Evolutionary conservation across 257 asterid genomes (phyloP).

Genomic region (Solanum virginianum): DNA sequence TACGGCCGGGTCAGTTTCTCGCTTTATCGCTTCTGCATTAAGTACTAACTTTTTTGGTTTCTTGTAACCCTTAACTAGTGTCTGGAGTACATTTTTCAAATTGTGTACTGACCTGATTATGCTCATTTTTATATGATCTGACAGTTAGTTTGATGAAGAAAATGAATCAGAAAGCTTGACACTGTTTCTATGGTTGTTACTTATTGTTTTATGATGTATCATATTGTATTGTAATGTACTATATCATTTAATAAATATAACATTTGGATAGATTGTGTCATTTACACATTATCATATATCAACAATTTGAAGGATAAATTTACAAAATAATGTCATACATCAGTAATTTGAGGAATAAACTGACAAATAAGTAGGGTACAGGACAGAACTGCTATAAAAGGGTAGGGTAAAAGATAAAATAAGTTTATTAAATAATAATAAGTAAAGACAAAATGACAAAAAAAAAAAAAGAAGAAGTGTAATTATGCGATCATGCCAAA

Average conservation of each 20-base stretch:
- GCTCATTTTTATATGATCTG: not conserved
- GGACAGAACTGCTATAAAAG: not conserved
- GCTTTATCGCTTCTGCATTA: not conserved
- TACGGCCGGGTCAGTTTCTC: conserved; percentile 68
- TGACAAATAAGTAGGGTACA: not conserved
- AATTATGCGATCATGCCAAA: not conserved
- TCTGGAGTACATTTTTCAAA: not conserved
- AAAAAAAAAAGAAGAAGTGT: not conserved
- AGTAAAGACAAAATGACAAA: not conserved
- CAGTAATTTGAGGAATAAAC: not conserved
- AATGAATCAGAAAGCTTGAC: not conserved
- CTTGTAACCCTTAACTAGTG: not conserved
- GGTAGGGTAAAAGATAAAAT: not conserved
- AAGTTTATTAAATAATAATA: not conserved
- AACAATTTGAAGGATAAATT: not conserved
- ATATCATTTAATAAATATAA: not conserved
- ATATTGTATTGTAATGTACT: no score
- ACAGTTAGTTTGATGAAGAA: not conserved
- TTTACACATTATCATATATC: not conserved
- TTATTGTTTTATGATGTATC: not conserved
- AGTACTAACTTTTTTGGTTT: not conserved
- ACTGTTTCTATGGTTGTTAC: not conserved
- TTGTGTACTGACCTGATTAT: not conserved
- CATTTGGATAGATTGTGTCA: not conserved
- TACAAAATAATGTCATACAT: not conserved